Percentiles rank a stretch among this genome's conserved stretches.
Evolutionary conservation across 257 asterid species (phyloP).

Genomic region (Jaltomata sinuosa): DNA sequence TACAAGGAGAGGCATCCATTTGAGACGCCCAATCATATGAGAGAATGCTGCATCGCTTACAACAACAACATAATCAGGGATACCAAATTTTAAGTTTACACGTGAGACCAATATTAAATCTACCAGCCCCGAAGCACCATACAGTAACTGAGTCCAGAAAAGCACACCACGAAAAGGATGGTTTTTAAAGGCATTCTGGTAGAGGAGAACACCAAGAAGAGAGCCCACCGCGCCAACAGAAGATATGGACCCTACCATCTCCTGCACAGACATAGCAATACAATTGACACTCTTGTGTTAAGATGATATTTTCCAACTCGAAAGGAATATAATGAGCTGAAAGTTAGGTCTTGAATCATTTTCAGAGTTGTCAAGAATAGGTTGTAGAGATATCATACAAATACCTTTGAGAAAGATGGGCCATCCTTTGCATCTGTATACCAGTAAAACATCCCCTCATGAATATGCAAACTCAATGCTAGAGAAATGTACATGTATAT

Average conservation of each 20-base stretch:
- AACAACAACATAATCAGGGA: constrained; percentile 60
- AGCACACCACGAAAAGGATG: constrained; percentile 44
- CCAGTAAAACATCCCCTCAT: constrained; percentile 79
- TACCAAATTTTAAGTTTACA: constrained; percentile 47
- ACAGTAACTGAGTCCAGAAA: constrained; percentile 50
- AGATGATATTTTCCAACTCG: background rate
- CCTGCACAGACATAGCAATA: constrained; percentile 27
- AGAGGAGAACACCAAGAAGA: constrained; percentile 61
- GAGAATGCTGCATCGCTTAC: constrained; percentile 49
- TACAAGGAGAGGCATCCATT: constrained; percentile 79
- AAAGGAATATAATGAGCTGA: background rate
- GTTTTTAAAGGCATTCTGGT: constrained; percentile 59
- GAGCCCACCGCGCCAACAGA: constrained; percentile 74
- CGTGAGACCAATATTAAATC: constrained; percentile 52
- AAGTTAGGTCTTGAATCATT: background rate
- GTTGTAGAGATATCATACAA: background rate
- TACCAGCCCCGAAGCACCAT: constrained; percentile 47
- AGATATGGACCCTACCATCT: constrained; percentile 57
- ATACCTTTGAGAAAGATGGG: constrained; percentile 67
- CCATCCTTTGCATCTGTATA: constrained; percentile 57
- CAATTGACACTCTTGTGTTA: background rate
- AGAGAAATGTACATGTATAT: constrained; percentile 58
- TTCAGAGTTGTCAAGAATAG: background rate
- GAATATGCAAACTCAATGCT: constrained; percentile 62
- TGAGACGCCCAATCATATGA: constrained; percentile 31